Base-by-base conservation (phyloP, 768 basidiomycete species). In the Panus rudis region DNA sequence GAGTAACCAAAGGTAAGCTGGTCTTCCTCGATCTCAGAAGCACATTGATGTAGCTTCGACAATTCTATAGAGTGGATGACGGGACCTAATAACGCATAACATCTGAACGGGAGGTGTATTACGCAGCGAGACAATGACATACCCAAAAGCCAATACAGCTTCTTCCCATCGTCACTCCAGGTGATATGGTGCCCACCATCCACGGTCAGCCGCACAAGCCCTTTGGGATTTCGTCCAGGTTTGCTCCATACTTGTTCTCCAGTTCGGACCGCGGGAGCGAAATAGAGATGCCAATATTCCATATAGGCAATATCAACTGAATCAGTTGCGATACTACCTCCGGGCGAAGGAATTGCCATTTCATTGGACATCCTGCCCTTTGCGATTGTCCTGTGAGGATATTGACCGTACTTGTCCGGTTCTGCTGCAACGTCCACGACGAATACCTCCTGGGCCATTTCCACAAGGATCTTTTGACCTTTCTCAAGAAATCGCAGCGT, bases 131-230 rank as follows among this genome's bases (percentile, higher is more conserved):
- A 20, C 16, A 37, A 25, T 10, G 31, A 49, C 68, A 34, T 55
- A 83, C 84, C 84, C 23, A 87, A 68, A 60, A 87, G 74, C 84
- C 84, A 87, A 48, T 84, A 82, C 25, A 86, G 43, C 25, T 65
- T 77, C 42, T 69, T 74, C 13, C 84, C 84, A 55, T 85, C 79
- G 10, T 70, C 54, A 26, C 75, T 81, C 65, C 75, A 79, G 2
- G 76, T 69, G 26, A 86, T 56, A 54, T 81, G 80, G 52, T 87
- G 84, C 1, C 83, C 84, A n/a, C 84, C 84, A 57, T 86, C 82
- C 50, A 83, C 52, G 52, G 83, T 85, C 45, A 86, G 45, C 26
- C 84, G 70, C 3, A 71, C 71, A 44, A 86, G 56, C 2, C 77
- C 77, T 22, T 67, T 66, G 2, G 82, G 79, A 3, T 81, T 75